Evolutionary conservation across 257 asterid genomes (phyloP).

Genomic region (Gentiana dahurica): DNA sequence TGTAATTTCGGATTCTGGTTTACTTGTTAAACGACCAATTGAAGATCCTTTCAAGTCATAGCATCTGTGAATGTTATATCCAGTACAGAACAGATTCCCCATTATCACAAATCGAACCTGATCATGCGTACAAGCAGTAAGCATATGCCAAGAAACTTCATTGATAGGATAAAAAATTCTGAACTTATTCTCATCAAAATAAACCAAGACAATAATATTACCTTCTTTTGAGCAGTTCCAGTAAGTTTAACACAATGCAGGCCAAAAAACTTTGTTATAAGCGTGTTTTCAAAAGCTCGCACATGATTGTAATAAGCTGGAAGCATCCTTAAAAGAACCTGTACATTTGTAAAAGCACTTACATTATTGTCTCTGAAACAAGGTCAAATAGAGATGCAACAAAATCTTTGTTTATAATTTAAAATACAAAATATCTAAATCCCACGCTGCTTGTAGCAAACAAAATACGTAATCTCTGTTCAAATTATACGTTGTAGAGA

Average conservation of each 20-base stretch:
- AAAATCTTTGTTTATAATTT: too few species aligned
- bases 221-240: conserved; percentile 91
- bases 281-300: conserved; percentile 59
- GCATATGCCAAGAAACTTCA: too few species aligned
- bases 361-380: too few species aligned
- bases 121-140: conserved; percentile 10
- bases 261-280: conserved; percentile 75
- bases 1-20: conserved; percentile 61
- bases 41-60: conserved; percentile 94
- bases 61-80: conserved; percentile 60
- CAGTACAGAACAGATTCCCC: conserved; percentile 86
- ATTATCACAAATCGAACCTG: conserved; percentile 90
- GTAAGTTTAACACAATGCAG: conserved; percentile 85
- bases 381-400: too few species aligned
- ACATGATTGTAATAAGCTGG: conserved; percentile 84
- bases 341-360: conserved; percentile 6
- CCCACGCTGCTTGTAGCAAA: too few species aligned
- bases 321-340: conserved; percentile 89
- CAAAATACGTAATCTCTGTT: too few species aligned
- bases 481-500: too few species aligned
- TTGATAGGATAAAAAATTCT: neutral
- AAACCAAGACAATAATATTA: conserved; percentile 9
- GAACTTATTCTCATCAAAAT: neutral
- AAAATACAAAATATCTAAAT: too few species aligned
- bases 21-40: conserved; percentile 68